Base-by-base conservation (phyloP, 192 early-diverging fungal species). In the Pilobolus umbonatus region DNA sequence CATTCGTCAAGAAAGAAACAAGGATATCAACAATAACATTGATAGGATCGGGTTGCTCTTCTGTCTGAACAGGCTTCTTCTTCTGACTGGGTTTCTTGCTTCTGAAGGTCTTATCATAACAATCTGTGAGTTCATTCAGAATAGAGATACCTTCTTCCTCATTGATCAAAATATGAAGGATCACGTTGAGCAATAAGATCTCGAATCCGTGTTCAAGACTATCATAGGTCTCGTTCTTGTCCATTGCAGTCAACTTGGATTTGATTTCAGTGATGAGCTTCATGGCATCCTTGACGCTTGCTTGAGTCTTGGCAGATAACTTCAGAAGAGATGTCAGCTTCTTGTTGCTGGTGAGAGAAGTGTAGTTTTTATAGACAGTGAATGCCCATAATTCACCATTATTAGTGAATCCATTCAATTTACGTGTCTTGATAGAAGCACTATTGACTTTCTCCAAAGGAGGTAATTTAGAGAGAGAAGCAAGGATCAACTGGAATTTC, bases 21-120 rank as follows among this genome's bases (percentile, higher is more conserved):
- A 98, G 69, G 28, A 96, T 88, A 73, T 98, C 96, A 5, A 93
- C 76, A 56, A 98, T 80, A 43, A 98, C 94, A 59, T 97, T 94
- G n/a, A 92, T 80, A 1, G 94, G 93, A 56, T 85, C 73, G 25
- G 77, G 84, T 52, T 88, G 82, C 28, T 83, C 84, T 30, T 82
- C 75, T 0, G 77, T 79, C 2, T 82, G 78, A 0, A 60, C 72
- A 8, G 73, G 56, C 12, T 49, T 38, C n/a, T 64, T 68, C 44
- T 80, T 78, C 15, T 59, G 51, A 28, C 57, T 73, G 28, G 55
- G 1, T 54, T 72, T 77, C 21, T 55, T 61, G 7, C 70, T 49
- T 39, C 73, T 60, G 51, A 84, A 85, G 17, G 90, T 68, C 63
- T 83, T 80, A 59, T 81, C 72, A 54, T 80, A 90, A 65, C 91